Conservation (phyloP, 164 flowering plant genomes). For the Stephania cephalantha region DNA sequence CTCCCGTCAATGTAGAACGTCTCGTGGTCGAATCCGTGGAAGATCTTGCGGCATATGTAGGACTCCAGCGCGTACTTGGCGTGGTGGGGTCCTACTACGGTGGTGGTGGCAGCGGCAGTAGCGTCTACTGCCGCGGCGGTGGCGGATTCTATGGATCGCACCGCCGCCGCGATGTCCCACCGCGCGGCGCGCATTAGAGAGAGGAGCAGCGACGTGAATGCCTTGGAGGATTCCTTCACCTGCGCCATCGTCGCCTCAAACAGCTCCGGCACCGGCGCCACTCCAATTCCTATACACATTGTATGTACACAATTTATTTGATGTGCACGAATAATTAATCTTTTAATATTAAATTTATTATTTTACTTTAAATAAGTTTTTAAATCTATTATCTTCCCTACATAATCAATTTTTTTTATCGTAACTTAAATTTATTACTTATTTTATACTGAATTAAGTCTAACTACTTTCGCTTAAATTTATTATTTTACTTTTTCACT, state of each 20-base stretch:
- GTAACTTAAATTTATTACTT: too few species aligned
- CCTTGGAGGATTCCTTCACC: constrained; percentile 61
- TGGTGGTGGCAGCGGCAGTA: constrained; percentile 11
- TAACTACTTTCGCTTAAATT: too few species aligned
- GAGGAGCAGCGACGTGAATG: constrained; percentile 68
- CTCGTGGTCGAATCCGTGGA: constrained; percentile 92
- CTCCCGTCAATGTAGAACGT: constrained; percentile 94
- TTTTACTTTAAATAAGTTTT: too few species aligned
- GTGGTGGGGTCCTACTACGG: constrained; percentile 36
- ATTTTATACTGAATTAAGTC: too few species aligned
- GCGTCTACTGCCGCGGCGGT: constrained; percentile 9
- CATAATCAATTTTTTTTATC: too few species aligned
- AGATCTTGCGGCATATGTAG: constrained; percentile 60
- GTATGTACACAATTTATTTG: too few species aligned
- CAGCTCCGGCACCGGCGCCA: constrained; percentile 54
- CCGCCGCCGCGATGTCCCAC: constrained; percentile 89
- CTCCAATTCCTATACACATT: constrained; percentile 31
- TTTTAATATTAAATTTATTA: too few species aligned
- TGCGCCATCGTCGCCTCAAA: constrained; percentile 57
- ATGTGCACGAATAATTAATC: too few species aligned
- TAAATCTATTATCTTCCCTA: too few species aligned
- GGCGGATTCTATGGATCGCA: constrained; percentile 70
- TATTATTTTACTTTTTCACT: too few species aligned
- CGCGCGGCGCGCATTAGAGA: constrained; percentile 83
- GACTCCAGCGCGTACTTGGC: constrained; percentile 85